Conservation (phyloP, 2,329 filamentous ascomycete species). For the Bimuria novae-zelandiae region DNA sequence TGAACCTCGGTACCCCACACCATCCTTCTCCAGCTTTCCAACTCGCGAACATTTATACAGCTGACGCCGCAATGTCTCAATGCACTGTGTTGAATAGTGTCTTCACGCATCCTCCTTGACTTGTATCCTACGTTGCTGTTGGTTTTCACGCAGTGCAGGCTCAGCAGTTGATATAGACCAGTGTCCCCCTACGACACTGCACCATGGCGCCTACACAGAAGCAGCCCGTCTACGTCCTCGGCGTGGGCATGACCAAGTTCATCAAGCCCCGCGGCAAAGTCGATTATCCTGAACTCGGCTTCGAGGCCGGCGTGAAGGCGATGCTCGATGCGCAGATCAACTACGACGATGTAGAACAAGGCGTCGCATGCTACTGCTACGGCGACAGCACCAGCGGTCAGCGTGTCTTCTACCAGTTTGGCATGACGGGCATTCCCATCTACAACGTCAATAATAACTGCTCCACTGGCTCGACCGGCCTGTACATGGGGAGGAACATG, state of each 20-base stretch:
- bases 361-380: constrained; percentile 97
- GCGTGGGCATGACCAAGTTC: constrained; percentile 99
- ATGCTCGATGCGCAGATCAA: constrained; percentile 84
- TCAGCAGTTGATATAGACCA: constrained; percentile 4
- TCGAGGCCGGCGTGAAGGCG: constrained; percentile 88
- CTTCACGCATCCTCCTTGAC: not conserved
- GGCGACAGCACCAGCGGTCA: constrained; percentile 94
- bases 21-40: constrained; percentile 3
- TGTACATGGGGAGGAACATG: constrained; percentile 81
- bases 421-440: constrained; percentile 94
- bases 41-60: constrained; percentile 3
- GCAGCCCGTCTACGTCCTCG: constrained; percentile 79
- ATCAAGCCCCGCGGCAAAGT: constrained; percentile 95
- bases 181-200: constrained; percentile 7
- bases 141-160: not conserved
- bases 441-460: constrained; percentile 99
- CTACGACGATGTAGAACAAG: constrained; percentile 95
- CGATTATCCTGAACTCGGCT: constrained; percentile 92
- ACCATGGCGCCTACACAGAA: constrained; percentile 56
- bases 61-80: not conserved
- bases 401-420: constrained; percentile 98
- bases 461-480: constrained; percentile 89
- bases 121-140: not conserved
- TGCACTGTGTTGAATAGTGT: not conserved
- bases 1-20: constrained; percentile 2